Base-by-base conservation (phyloP, 2,329 filamentous ascomycete species). In the Periconia digitata region DNA sequence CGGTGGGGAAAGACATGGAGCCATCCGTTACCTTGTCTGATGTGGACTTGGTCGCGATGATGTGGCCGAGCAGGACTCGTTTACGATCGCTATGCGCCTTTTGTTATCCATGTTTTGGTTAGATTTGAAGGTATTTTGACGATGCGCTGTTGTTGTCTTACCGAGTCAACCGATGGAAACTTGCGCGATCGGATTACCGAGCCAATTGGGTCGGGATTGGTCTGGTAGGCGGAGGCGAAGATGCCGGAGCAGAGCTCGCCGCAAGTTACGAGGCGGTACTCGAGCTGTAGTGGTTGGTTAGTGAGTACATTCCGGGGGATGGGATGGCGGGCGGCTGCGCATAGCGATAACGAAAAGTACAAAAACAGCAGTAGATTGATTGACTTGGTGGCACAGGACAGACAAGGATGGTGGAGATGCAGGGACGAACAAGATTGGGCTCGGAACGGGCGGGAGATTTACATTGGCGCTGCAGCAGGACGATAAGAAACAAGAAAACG, bases 211-310 rank as follows among this genome's bases (percentile, higher is more conserved):
- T 57, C 59, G 21, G 58, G 43, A 13, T 77, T 67, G 51, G 80
- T 81, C 70, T 74, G 56, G 66, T 87, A 80, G 13, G 82, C 78
- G 13, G 84, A 86, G 55, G 87, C 88, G 75, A 92, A 96, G 46
- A 96, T 74, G 22, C 91, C 92, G 44, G 92, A 77, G 67, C 83
- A 87, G 46, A 96, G 80, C 63, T 92, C 87, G 34, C 87, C 85
- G 67, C 87, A 92, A 63, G 77, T 80, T 21, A 79, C 81, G 21
- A 95, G 81, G 52, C 90, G 87, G 72, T 95, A 95, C 47, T 81
- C 74, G 63, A 94, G 84, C 89, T 92, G 63, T 34, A 38, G n/a
- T 32, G 43, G 32, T 10, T 16, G 10, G 42, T 53, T 46, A 58
- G 49, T 43, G 16, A 20, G 8, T 15, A 35, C 15, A 17, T 34